These are phyloP conservation scores for Knoxdaviesia proteae DNA, from an alignment of 2,329 filamentous ascomycete genomes.

Conservation along the genomic window DNA sequence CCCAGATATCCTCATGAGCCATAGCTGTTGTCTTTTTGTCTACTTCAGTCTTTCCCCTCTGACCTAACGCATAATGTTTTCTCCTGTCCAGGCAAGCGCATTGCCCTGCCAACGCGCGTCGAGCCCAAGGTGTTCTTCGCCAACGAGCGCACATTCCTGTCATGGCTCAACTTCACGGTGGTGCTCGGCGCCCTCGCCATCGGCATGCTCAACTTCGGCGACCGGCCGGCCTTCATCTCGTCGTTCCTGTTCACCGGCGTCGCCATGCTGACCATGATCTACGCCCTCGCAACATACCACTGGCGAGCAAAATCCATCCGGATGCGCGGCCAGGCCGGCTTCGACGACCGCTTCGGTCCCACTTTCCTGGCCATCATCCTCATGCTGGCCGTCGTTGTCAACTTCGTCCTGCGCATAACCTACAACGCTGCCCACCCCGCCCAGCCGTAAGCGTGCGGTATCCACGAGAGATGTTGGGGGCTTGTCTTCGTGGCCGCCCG, in stretches of 20 bases:
- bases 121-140: conserved; percentile 99
- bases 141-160: conserved; percentile 97
- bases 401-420: conserved; percentile 67
- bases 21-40: no score
- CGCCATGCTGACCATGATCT: conserved; percentile 86
- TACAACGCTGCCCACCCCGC: conserved; percentile 11
- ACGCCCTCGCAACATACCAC: conserved; percentile 87
- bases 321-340: conserved; percentile 77
- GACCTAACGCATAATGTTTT: background rate
- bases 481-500: no score
- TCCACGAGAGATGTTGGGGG: no score
- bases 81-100: conserved; percentile 64
- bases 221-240: conserved; percentile 80
- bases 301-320: conserved; percentile 91
- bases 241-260: conserved; percentile 87
- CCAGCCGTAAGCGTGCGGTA: background rate
- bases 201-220: conserved; percentile 94
- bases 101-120: conserved; percentile 90
- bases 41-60: no score
- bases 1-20: no score
- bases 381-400: conserved; percentile 77
- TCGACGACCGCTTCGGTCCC: conserved; percentile 89
- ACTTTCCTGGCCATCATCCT: conserved; percentile 76
- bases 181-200: conserved; percentile 92
- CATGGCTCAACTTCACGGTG: conserved; percentile 99